Percentiles rank a stretch among this genome's conserved stretches.
Conservation (phyloP, 306 rosid species). For the Sesbania bispinosa region DNA sequence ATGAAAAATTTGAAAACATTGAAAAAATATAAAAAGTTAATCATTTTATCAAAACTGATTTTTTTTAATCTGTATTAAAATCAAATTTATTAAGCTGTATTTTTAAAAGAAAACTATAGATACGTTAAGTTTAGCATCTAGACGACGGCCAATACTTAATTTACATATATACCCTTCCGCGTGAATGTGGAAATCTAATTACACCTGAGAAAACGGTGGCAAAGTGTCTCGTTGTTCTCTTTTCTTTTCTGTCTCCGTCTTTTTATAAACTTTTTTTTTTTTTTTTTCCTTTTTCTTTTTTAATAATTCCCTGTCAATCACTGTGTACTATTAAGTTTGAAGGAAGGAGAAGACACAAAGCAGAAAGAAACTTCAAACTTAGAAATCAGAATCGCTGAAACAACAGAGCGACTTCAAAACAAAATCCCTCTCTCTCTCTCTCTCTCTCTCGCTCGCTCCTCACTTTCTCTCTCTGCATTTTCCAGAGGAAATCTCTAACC, state of each 20-base stretch:
- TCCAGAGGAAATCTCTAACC: conserved; percentile 29
- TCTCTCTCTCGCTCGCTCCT: not conserved
- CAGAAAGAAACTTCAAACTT: conserved; percentile 5
- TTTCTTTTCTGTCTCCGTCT: not conserved
- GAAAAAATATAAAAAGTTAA: no score
- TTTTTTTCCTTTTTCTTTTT: not conserved
- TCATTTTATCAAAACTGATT: no score
- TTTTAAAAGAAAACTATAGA: no score
- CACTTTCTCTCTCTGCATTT: conserved; percentile 50
- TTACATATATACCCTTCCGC: not conserved
- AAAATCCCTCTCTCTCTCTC: not conserved
- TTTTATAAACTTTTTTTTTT: no score
- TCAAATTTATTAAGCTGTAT: no score
- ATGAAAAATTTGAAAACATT: no score
- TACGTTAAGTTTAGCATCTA: no score
- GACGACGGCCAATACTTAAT: no score
- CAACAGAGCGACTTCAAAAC: conserved; percentile 11
- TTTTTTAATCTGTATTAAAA: no score
- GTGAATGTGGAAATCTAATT: not conserved
- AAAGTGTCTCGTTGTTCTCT: conserved; percentile 12
- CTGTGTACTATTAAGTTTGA: not conserved
- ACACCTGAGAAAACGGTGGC: conserved; percentile 11
- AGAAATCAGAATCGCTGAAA: no score
- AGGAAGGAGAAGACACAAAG: not conserved
- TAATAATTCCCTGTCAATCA: not conserved